Conservation (phyloP, 2,329 filamentous ascomycete species). For the Venturia pyrina region DNA sequence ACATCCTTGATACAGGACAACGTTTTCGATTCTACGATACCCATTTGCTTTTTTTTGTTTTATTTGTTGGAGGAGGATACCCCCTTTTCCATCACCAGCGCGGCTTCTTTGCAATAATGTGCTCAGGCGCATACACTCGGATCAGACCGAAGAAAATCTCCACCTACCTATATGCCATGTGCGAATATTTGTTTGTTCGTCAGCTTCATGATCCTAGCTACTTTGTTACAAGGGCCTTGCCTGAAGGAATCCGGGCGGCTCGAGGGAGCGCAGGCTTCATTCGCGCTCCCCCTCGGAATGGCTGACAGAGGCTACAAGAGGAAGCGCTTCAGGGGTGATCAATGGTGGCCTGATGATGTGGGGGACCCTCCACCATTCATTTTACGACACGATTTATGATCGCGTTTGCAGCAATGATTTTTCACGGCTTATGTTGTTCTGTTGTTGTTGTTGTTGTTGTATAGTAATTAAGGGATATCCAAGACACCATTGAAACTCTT, state of each 20-base stretch:
- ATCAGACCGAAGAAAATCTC: neutral
- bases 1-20: neutral
- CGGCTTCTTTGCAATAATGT: neutral
- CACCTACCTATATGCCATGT: neutral
- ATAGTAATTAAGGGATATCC: neutral
- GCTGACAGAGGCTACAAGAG: neutral
- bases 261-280: neutral
- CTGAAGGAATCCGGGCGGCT: neutral
- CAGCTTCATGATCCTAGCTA: neutral
- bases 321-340: neutral
- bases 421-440: neutral
- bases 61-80: neutral
- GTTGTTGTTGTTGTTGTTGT: neutral
- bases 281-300: neutral
- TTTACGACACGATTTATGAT: neutral
- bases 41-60: conserved; percentile 6
- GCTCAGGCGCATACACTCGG: neutral
- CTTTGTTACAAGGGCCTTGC: neutral
- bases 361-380: neutral
- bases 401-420: neutral
- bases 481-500: neutral
- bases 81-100: neutral
- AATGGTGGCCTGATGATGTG: neutral
- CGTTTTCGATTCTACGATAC: conserved; percentile 11
- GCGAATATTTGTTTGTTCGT: neutral